Evolutionary conservation across 2,329 filamentous ascomycete genomes (phyloP).

Genomic region (Ploettnerulaceae sp.): DNA sequence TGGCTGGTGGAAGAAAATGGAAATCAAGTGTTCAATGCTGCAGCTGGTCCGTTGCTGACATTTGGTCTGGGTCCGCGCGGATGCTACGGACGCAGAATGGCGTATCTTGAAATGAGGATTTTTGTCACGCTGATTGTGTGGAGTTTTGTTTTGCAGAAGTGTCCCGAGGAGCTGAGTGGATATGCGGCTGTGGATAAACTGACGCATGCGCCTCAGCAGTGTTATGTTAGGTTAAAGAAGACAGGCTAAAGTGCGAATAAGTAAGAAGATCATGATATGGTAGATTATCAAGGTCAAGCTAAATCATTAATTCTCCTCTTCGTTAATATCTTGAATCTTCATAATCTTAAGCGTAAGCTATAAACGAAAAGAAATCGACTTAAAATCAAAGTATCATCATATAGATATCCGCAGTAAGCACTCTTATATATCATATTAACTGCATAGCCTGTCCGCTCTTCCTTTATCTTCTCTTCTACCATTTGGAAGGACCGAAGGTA

Average conservation of each 20-base stretch:
- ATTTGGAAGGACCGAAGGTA: conserved; percentile 52
- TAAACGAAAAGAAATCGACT: too few species aligned
- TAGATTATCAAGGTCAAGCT: too few species aligned
- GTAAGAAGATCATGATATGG: too few species aligned
- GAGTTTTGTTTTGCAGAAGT: conserved; percentile 13
- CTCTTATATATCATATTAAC: too few species aligned
- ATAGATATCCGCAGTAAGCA: too few species aligned
- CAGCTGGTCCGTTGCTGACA: conserved; percentile 35
- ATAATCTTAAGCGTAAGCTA: too few species aligned
- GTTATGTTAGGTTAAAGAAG: conserved; percentile 10
- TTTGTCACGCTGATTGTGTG: conserved; percentile 14
- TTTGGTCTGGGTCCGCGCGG: conserved; percentile 37
- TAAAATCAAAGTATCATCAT: too few species aligned
- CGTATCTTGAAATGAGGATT: conserved; percentile 34
- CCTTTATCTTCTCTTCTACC: too few species aligned
- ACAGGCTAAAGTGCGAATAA: too few species aligned
- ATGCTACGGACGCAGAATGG: conserved; percentile 39
- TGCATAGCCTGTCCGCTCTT: too few species aligned
- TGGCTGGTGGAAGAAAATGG: conserved; percentile 29
- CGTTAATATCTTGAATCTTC: too few species aligned
- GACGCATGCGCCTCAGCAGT: conserved; percentile 11
- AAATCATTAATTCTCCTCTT: too few species aligned
- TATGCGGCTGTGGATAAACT: conserved; percentile 9
- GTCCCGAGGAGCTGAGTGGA: conserved; percentile 5
- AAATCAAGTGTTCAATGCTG: conserved; percentile 29